Conservation (phyloP, 2,329 filamentous ascomycete species). For the Orbilia quercus region DNA sequence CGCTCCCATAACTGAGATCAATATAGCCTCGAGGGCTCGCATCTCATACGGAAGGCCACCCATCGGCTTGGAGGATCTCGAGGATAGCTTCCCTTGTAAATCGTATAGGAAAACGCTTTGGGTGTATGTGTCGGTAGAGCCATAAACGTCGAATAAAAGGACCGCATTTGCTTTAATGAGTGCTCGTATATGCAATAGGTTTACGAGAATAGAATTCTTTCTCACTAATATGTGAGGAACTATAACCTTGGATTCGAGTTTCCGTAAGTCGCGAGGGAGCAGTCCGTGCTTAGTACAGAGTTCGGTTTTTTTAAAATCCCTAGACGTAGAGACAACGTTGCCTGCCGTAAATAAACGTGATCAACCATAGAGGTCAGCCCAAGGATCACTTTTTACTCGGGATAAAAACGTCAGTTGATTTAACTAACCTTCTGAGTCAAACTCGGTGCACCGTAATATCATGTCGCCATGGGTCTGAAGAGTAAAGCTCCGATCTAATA, state of each 20-base stretch:
- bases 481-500: constrained; percentile 56
- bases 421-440: constrained; percentile 79
- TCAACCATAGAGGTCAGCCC: constrained; percentile 4
- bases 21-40: constrained; percentile 90
- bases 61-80: constrained; percentile 68
- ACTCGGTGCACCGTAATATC: constrained; percentile 85
- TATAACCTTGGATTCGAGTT: constrained; percentile 95
- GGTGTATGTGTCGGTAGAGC: constrained; percentile 91
- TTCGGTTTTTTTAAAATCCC: constrained; percentile 97
- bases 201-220: constrained; percentile 91
- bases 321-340: constrained; percentile 89
- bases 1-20: constrained; percentile 91
- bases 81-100: constrained; percentile 81
- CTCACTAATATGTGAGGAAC: constrained; percentile 90
- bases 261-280: constrained; percentile 91
- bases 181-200: constrained; percentile 93
- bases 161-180: constrained; percentile 95
- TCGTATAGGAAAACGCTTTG: constrained; percentile 99
- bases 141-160: constrained; percentile 94
- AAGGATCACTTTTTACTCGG: not conserved
- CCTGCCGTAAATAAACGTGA: constrained; percentile 35
- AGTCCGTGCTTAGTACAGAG: constrained; percentile 96
- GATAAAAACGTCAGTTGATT: not conserved
- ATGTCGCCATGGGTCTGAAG: constrained; percentile 59
- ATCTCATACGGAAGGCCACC: constrained; percentile 90